Evolutionary conservation across 2,329 filamentous ascomycete genomes (phyloP).

Genomic region (Aspergillus persii): DNA sequence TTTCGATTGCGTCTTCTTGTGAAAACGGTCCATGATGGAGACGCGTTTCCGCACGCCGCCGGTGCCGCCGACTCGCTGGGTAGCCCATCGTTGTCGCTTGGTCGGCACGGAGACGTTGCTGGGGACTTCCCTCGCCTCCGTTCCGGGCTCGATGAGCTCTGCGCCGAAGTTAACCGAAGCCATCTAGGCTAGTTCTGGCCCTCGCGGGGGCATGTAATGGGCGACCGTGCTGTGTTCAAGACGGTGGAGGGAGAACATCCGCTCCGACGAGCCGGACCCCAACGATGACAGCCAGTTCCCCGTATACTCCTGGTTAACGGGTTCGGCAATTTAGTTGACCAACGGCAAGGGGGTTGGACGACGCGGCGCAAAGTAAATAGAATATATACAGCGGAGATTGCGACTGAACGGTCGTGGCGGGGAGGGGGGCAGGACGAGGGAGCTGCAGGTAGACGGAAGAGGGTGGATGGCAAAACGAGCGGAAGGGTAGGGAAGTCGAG

Average conservation of each 20-base stretch:
- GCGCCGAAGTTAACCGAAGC: conserved; percentile 38
- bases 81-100: conserved; percentile 91
- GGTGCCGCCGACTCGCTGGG: conserved; percentile 76
- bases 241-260: conserved; percentile 25
- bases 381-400: conserved; percentile 3
- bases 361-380: not conserved
- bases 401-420: conserved; percentile 3
- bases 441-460: not conserved
- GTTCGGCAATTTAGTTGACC: not conserved
- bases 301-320: conserved; percentile 2
- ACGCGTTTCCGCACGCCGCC: conserved; percentile 76
- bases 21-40: conserved; percentile 74
- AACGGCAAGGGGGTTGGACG: not conserved
- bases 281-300: conserved; percentile 22
- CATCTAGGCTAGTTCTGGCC: conserved; percentile 34
- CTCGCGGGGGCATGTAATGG: conserved; percentile 28
- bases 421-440: not conserved
- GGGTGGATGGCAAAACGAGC: conserved; percentile 17
- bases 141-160: conserved; percentile 27
- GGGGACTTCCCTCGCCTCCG: conserved; percentile 26
- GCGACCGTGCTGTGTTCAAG: conserved; percentile 12
- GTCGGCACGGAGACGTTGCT: conserved; percentile 60
- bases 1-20: conserved; percentile 58
- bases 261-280: conserved; percentile 25
- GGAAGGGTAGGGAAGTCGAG: conserved; percentile 11